phyloP scores from a whole-genome alignment of 768 basidiomycete genomes.

The Chalciporus pseudorubinellus region DNA sequence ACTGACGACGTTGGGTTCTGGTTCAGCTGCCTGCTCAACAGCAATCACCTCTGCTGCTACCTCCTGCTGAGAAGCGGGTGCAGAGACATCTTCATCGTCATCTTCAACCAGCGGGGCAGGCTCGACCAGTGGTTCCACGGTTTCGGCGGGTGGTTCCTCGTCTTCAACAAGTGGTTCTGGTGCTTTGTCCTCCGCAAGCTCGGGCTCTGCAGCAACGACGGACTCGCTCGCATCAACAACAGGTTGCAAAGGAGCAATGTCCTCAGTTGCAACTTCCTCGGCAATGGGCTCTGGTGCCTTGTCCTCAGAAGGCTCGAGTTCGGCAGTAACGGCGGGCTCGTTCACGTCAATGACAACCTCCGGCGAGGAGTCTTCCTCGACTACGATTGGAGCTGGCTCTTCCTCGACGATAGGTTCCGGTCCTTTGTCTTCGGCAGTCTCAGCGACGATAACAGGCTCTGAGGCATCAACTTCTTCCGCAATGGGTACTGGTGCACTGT shows the following conservation, averaged over 20 bases:
- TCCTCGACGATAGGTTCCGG: background rate
- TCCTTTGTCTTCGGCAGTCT: background rate
- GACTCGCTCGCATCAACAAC: no score
- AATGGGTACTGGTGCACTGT: background rate
- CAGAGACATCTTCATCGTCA: no score
- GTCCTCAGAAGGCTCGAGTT: background rate
- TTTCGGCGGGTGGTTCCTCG: no score
- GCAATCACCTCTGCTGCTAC: background rate
- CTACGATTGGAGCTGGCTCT: background rate
- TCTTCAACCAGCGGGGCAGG: no score
- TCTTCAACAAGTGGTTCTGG: no score
- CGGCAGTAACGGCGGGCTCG: background rate
- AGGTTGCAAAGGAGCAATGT: no score
- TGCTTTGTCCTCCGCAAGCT: no score
- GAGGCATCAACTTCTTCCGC: background rate
- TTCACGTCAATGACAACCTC: background rate
- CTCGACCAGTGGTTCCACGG: no score
- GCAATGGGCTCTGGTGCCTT: background rate
- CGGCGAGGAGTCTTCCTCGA: background rate
- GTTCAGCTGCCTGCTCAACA: background rate
- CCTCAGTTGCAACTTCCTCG: background rate
- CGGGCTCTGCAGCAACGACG: no score
- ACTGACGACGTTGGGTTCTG: background rate
- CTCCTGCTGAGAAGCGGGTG: background rate
- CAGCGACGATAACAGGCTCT: no score